Percentiles rank a stretch among this genome's conserved stretches.
These are phyloP conservation scores for Paragyromitra xinjiangensis DNA, from an alignment of 495 filamentous ascomycete species.

Conservation along the genomic window DNA sequence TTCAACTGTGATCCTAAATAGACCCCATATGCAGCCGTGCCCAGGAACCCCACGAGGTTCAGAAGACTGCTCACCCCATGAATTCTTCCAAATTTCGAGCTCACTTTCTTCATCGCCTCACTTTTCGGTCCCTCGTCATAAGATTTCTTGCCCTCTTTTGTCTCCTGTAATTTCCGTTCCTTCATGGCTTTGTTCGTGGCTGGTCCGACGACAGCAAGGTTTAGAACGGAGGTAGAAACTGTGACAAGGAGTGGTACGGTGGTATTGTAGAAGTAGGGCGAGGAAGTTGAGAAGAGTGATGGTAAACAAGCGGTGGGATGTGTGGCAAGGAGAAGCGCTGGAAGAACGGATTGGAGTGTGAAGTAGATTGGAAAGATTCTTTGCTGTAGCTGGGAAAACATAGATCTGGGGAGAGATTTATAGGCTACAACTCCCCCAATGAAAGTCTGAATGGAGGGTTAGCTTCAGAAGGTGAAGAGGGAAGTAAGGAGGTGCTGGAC, in stretches of 20 bases:
- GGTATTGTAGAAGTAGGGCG: constrained; percentile 60
- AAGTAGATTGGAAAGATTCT: constrained; percentile 89
- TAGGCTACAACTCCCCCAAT: constrained; percentile 78
- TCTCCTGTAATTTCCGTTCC: constrained; percentile 73
- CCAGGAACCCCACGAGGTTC: constrained; percentile 74
- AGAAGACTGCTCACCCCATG: constrained; percentile 80
- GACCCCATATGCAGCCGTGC: constrained; percentile 76
- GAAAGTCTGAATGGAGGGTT: constrained; percentile 69
- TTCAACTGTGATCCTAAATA: constrained; percentile 61
- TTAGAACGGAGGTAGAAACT: constrained; percentile 70
- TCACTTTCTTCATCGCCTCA: constrained; percentile 80
- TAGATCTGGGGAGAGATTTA: constrained; percentile 74
- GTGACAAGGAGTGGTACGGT: constrained; percentile 70
- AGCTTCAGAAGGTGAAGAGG: constrained; percentile 10
- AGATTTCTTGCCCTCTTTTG: constrained; percentile 81
- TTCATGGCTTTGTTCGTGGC: constrained; percentile 75
- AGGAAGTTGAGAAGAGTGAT: constrained; percentile 44
- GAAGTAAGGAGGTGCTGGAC: constrained; percentile 59
- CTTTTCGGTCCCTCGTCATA: constrained; percentile 78
- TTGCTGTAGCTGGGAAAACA: constrained; percentile 79
- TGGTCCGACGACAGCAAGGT: constrained; percentile 74
- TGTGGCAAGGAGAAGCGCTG: constrained; percentile 78
- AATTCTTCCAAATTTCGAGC: constrained; percentile 77
- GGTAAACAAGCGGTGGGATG: constrained; percentile 67
- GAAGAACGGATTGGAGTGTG: constrained; percentile 76